These are phyloP conservation scores for Grammothele lineata DNA, from an alignment of 768 basidiomycete genomes.

Conservation along the genomic window DNA sequence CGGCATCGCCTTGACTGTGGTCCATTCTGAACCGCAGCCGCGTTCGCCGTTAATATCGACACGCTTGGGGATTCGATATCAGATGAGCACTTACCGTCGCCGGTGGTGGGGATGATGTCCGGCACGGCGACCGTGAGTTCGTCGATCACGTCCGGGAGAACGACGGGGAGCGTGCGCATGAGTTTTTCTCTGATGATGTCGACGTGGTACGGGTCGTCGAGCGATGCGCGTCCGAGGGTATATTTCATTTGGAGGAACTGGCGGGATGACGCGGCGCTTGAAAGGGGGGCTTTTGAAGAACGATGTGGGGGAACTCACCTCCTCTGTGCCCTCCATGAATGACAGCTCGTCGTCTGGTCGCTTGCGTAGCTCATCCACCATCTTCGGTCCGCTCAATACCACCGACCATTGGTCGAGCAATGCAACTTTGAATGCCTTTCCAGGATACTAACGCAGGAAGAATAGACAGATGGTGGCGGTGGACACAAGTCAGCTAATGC, in stretches of 20 bases:
- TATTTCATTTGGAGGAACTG: conserved; percentile 29
- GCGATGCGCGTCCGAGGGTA: conserved; percentile 26
- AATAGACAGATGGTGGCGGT: not conserved
- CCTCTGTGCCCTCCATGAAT: conserved; percentile 33
- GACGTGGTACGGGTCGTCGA: conserved; percentile 16
- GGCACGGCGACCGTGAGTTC: conserved; percentile 13
- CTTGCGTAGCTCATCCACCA: conserved; percentile 47
- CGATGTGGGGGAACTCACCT: conserved; percentile 26
- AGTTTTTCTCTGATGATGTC: conserved; percentile 21
- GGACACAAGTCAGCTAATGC: not conserved
- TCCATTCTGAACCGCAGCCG: conserved; percentile 26
- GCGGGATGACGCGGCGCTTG: no score
- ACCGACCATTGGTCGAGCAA: conserved; percentile 42
- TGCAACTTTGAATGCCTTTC: conserved; percentile 37
- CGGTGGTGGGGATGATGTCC: conserved; percentile 1
- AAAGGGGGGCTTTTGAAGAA: no score
- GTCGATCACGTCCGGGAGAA: conserved; percentile 21
- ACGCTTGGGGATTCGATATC: no score
- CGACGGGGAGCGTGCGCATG: conserved; percentile 20
- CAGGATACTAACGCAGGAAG: conserved; percentile 9
- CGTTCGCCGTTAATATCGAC: not conserved
- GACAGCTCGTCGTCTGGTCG: conserved; percentile 43
- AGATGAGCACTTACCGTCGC: not conserved
- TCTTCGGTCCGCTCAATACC: conserved; percentile 35
- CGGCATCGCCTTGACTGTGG: conserved; percentile 10